Base-by-base conservation (phyloP, 208 protist genomes). In the Leishmania major region DNA sequence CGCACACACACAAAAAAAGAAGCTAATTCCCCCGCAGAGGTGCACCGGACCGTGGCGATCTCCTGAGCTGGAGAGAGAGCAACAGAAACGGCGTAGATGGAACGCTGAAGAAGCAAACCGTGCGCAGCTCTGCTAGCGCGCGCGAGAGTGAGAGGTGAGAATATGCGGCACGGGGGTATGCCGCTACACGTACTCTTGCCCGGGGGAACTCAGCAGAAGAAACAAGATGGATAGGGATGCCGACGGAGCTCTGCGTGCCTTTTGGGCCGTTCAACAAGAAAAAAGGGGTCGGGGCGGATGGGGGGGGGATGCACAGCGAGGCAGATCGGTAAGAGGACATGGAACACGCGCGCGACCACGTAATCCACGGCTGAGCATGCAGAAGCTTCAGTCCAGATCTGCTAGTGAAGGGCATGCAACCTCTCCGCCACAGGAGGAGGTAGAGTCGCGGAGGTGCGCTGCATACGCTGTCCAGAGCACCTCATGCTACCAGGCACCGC, bases 1-100 rank as follows among this genome's bases (percentile, higher is more conserved):
- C n/a, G n/a, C n/a, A n/a, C n/a, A n/a, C n/a, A n/a, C n/a, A 22
- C 1, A 75, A 69, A 64, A 71, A 75, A 69, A 64, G 64, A n/a
- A 69, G 77, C 78, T 55, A 37, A 11, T 64, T 78, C 40, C n/a
- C 40, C 35, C 4, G 57, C 25, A 10, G 57, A 10, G 57, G 57
- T n/a, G 57, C 57, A n/a, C 22, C 22, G 25, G 57, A 2, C 25
- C 7, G 57, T 62, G 25, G 25, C 57, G 25, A 8, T 8, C 25
- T 2, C 17, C 57, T 62, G 22, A 22, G 57, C 57, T 25, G 57
- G 25, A 2, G 25, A n/a, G 6, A n/a, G 6, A n/a, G 25, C 57
- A 4, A 7, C 57, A 62, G 2, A 6, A 62, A 55, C 19, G 1
- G 6, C 7, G 0, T 62, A n/a, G 57, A n/a, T n/a, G 57, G 25